Evolutionary conservation across 2,329 filamentous ascomycete genomes (phyloP), one percentile per base, ranked within the genome.

Genomic region (Penicillium sumatraense): DNA sequence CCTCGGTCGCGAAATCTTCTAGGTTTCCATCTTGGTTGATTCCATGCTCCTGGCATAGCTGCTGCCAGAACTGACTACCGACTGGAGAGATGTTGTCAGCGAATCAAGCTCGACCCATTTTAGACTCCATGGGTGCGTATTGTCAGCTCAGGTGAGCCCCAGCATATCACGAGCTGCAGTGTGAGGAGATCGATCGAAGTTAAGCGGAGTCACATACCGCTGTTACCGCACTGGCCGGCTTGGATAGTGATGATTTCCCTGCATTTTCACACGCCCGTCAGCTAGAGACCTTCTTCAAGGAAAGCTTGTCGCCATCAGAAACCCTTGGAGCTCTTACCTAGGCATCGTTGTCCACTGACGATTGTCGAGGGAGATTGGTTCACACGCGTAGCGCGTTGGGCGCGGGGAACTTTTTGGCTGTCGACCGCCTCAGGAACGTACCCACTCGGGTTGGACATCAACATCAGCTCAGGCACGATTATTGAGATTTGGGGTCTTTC

Each of bases 171-270:
- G 16, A 23, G 27, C 42, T 24, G 27, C 24, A 40, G 3, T 51
- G 46, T 45, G 51, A 53, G 54, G 54, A 52, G 59, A 55, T 54
- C 35, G 56, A 50, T 59, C 53, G 56, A 63, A 60, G 65, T 58
- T 61, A 60, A 45, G 59, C 49, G 60, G 50, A 46, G 51, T 49
- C 53, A 89, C 90, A 82, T 74, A 96, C 93, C 93, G 86, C 93
- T 97, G 81, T 98, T 98, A 85, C 93, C 95, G 84, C 95, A 98
- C 79, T 98, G 95, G 84, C 95, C 95, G 63, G 96, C 93, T 80
- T 99, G 95, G 69, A 99, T 89, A 60, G 96, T 99, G 78, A 99
- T 99, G 70, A 99, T 99, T 85, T 99, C 95, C 78, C 95, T 97
- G 67, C 1, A 53, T 18, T 51, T 13, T 5, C 9, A 7, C 13